These are phyloP conservation scores for Komagataella mondaviorum DNA, from an alignment of 805 yeast genomes.

Conservation along the genomic window DNA sequence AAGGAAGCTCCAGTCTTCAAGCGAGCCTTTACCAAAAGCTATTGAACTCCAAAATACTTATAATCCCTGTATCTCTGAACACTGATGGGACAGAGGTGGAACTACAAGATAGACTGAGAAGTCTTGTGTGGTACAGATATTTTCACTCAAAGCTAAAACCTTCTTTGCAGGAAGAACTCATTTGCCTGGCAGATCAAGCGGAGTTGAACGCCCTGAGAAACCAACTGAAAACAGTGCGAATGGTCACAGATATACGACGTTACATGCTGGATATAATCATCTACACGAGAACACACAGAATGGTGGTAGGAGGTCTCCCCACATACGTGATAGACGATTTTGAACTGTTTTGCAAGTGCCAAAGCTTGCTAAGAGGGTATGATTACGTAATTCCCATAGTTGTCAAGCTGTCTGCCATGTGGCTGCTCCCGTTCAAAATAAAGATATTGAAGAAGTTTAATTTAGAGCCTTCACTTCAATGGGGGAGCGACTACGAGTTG, in stretches of 20 bases:
- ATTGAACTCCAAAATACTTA: neutral
- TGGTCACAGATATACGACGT: conserved; percentile 35
- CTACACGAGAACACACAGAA: conserved; percentile 38
- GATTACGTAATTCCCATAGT: conserved; percentile 38
- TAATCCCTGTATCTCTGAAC: neutral
- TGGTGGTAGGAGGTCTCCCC: conserved; percentile 38
- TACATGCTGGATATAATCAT: conserved; percentile 46
- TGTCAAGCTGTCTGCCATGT: conserved; percentile 34
- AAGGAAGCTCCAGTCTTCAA: neutral
- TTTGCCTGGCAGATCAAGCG: neutral
- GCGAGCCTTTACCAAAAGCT: neutral
- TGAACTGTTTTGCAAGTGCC: conserved; percentile 20
- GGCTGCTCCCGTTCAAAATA: conserved; percentile 34
- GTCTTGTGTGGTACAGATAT: neutral
- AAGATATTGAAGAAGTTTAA: conserved; percentile 16
- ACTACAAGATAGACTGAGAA: neutral
- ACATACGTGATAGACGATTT: conserved; percentile 30
- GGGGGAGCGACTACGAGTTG: conserved; percentile 38
- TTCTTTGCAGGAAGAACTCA: neutral
- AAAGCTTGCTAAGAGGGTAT: conserved; percentile 26
- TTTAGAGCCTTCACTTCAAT: conserved; percentile 37
- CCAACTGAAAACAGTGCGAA: conserved; percentile 12
- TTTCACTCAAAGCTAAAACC: neutral
- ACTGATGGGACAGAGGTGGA: neutral
- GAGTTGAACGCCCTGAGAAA: conserved; percentile 3